Percentiles rank a stretch among this genome's conserved stretches.
Evolutionary conservation across 78 protist species (phyloP).

Genomic region (Ministeria vibrans): DNA sequence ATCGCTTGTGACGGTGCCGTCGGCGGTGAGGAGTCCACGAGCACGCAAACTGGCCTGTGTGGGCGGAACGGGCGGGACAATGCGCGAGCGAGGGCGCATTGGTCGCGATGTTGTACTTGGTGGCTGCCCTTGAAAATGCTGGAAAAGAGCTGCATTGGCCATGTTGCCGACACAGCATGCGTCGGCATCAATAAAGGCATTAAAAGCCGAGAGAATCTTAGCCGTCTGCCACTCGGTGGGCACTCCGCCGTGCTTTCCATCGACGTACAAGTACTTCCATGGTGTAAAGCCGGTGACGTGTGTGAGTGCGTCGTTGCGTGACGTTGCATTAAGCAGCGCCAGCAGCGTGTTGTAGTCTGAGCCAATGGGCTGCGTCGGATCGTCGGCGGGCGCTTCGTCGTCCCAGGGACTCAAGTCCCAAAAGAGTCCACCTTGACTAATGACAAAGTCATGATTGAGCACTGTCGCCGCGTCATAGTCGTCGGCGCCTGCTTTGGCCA

Average conservation of each 20-base stretch:
- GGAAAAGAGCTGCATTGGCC: constrained; percentile 6
- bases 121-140: too few species aligned
- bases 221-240: constrained; percentile 7
- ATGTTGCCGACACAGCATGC: constrained; percentile 7
- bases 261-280: constrained; percentile 2
- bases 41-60: too few species aligned
- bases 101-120: too few species aligned
- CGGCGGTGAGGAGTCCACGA: too few species aligned
- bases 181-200: constrained; percentile 12
- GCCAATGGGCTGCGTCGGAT: constrained; percentile 5
- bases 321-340: not conserved
- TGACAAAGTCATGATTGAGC: not conserved
- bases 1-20: too few species aligned
- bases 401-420: constrained; percentile 3
- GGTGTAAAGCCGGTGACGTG: constrained; percentile 9
- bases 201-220: not conserved
- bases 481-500: too few species aligned
- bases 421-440: not conserved
- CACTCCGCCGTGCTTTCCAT: not conserved
- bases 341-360: not conserved
- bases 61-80: too few species aligned
- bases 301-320: not conserved
- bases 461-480: too few species aligned
- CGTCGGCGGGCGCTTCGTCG: constrained; percentile 7
- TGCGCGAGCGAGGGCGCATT: too few species aligned